Base-by-base conservation (phyloP, 2,329 filamentous ascomycete species). In the Neocatenulostroma microsporum region DNA sequence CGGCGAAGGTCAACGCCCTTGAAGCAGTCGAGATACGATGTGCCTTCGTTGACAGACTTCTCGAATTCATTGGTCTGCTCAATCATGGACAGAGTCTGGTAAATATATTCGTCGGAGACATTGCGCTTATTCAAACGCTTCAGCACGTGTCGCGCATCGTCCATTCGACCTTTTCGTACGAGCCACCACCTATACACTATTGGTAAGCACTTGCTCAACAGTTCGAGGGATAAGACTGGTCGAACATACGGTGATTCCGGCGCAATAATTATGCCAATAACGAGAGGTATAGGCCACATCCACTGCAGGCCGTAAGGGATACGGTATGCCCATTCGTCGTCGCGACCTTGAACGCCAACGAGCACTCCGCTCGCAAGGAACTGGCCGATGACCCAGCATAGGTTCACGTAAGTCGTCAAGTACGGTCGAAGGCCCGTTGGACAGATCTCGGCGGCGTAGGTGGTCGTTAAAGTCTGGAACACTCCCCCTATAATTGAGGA, bases 381-480 rank as follows among this genome's bases (percentile, higher is more conserved):
- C 48, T 78, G 74, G 2, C 76, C 76, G n/a, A 74, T 71, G 32
- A 75, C 73, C 59, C 76, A 79, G 48, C 73, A 77, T 18, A 78
- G 58, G 46, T 78, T 78, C 39, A 77, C 72, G 39, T 71, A 79
- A 10, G 71, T 72, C 1, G 75, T 78, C 10, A 78, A 60, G 36
- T 73, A 70, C 10, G 69, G 71, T 11, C 76, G 67, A 26, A 80
- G 64, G 1, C 68, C 67, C 28, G 74, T 61, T 3, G 76, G 76
- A 21, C 72, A 73, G 11, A 80, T 70, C 49, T 84, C 80, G 37
- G 76, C 77, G 20, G 79, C 80, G 50, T 84, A 84, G 1, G 78
- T 78, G 44, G 74, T 61, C 8, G 62, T 58, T 19, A 64, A 48
- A 3, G 48, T 53, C 20, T 53, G 48, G 36, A 53, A 56, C n/a